phyloP scores from a whole-genome alignment of 2,329 filamentous ascomycete genomes.

The Plectosphaerella sp. region DNA sequence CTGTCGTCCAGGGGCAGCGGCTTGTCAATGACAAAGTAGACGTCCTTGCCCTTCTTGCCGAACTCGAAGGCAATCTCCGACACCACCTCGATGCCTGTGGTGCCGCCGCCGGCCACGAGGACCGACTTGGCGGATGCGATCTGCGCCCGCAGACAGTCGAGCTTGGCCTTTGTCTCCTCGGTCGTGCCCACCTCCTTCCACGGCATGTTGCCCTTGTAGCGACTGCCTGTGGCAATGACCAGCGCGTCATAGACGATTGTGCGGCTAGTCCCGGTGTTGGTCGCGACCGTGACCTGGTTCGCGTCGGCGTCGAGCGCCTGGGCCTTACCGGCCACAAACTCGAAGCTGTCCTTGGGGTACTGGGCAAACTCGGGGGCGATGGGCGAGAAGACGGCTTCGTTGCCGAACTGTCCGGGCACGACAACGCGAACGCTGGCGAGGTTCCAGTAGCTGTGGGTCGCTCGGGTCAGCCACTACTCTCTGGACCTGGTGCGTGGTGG shows the following conservation, averaged over 20 bases:
- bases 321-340: constrained; percentile 45
- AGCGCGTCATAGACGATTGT: constrained; percentile 44
- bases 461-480: constrained; percentile 1
- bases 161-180: constrained; percentile 32
- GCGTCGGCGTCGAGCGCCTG: constrained; percentile 24
- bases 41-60: constrained; percentile 37
- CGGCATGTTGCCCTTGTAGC: constrained; percentile 36
- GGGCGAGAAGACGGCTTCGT: constrained; percentile 41
- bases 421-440: constrained; percentile 50
- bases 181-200: constrained; percentile 43
- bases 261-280: constrained; percentile 21
- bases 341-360: constrained; percentile 38
- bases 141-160: constrained; percentile 28
- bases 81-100: constrained; percentile 45
- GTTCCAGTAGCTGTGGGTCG: constrained; percentile 47
- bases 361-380: constrained; percentile 39
- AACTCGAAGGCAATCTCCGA: constrained; percentile 48
- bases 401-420: constrained; percentile 40
- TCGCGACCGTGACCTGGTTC: constrained; percentile 31
- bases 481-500: too few species aligned
- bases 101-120: constrained; percentile 46
- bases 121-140: constrained; percentile 41
- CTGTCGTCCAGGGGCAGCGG: constrained; percentile 31
- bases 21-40: constrained; percentile 36
- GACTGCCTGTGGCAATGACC: constrained; percentile 48